These are phyloP conservation scores for Pythium pyrilobum DNA, from an alignment of 352 stramenopile species.

Conservation along the genomic window DNA sequence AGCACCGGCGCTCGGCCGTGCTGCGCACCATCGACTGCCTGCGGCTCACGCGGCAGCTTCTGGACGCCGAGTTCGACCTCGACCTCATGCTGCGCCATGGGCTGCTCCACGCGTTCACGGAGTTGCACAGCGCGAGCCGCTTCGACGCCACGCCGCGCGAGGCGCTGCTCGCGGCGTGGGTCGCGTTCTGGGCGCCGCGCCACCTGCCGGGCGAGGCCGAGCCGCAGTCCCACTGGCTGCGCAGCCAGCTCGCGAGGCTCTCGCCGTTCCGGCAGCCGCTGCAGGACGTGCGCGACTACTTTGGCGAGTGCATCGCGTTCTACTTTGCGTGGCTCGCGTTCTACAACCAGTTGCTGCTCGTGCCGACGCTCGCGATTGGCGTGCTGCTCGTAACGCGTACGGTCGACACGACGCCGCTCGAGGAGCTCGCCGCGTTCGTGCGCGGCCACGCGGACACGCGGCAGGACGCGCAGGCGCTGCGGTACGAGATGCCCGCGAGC, in stretches of 20 bases:
- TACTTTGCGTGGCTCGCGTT: constrained; percentile 89
- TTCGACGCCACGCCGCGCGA: constrained; percentile 36
- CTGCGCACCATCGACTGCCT: constrained; percentile 59
- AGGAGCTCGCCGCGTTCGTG: constrained; percentile 27
- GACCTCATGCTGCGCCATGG: constrained; percentile 19
- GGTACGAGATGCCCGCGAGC: neutral
- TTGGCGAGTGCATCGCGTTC: constrained; percentile 83
- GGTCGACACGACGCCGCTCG: neutral
- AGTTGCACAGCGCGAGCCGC: constrained; percentile 52
- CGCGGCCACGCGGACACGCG: too few species aligned
- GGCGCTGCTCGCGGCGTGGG: constrained; percentile 36
- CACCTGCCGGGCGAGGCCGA: constrained; percentile 34
- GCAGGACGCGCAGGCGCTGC: too few species aligned
- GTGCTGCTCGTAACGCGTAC: constrained; percentile 18
- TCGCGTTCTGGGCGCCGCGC: constrained; percentile 48
- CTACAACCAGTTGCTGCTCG: constrained; percentile 69
- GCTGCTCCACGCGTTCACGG: constrained; percentile 28
- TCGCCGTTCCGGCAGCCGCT: constrained; percentile 70
- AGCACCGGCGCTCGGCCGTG: constrained; percentile 39
- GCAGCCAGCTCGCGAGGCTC: constrained; percentile 31
- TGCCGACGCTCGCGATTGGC: constrained; percentile 34
- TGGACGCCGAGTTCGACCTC: constrained; percentile 48
- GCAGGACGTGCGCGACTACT: constrained; percentile 76
- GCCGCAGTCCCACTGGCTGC: constrained; percentile 32
- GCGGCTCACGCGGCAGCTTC: constrained; percentile 34